A percentile compares a stretch with the other conserved stretches of the same genome.
These are phyloP conservation scores for Diddensiella caesifluorescens DNA, from an alignment of 805 yeast species.

Conservation along the genomic window DNA sequence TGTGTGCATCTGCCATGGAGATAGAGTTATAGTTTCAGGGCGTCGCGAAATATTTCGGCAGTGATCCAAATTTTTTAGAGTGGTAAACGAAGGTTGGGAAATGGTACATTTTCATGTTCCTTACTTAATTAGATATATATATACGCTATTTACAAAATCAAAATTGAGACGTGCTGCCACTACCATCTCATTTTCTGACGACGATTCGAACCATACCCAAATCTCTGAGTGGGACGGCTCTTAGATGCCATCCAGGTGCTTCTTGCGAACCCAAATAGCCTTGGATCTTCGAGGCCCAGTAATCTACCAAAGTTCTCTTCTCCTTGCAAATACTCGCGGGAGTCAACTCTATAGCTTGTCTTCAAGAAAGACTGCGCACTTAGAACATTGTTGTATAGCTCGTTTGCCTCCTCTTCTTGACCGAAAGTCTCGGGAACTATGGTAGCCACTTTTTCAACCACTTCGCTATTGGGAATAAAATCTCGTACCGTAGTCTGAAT, in stretches of 20 bases:
- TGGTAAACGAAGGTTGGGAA: too few relatives aligned
- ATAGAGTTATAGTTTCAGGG: too few relatives aligned
- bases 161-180: background rate
- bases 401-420: conserved; percentile 23
- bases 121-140: too few relatives aligned
- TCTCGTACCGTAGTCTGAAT: conserved; percentile 32
- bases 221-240: background rate
- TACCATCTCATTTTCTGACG: conserved; percentile 1
- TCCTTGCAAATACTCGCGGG: conserved; percentile 22
- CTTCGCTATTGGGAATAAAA: conserved; percentile 19
- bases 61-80: too few relatives aligned
- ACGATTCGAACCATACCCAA: background rate
- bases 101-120: too few relatives aligned
- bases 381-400: conserved; percentile 17
- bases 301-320: conserved; percentile 26
- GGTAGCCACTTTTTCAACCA: conserved; percentile 13
- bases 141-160: too few relatives aligned
- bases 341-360: conserved; percentile 18
- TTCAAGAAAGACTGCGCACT: conserved; percentile 10
- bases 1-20: conserved; percentile 33
- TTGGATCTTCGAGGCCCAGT: conserved; percentile 22
- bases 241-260: background rate
- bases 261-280: background rate
- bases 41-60: too few relatives aligned
- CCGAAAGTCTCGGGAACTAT: conserved; percentile 15